These are phyloP conservation scores for Xylaria bambusicola DNA, from an alignment of 495 filamentous ascomycete species.

Conservation along the genomic window DNA sequence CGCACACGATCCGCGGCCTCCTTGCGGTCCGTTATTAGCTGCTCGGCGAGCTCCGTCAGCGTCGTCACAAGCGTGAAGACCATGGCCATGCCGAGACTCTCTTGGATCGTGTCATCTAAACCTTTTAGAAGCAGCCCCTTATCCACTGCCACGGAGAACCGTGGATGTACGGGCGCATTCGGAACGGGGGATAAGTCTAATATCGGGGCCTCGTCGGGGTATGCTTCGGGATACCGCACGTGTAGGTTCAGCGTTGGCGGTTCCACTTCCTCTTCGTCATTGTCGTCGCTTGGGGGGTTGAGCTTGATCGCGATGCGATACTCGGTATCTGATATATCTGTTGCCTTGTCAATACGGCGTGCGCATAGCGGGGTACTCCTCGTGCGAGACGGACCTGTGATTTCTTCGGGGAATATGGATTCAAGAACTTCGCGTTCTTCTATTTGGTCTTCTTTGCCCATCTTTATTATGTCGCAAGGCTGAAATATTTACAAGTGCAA, in stretches of 20 bases:
- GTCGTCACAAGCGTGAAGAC: slow-evolving; percentile 85
- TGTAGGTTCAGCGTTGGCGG: slow-evolving; percentile 71
- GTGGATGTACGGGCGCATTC: slow-evolving; percentile 65
- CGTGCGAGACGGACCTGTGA: slow-evolving; percentile 64
- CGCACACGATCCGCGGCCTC: slow-evolving; percentile 60
- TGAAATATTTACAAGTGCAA: neutral
- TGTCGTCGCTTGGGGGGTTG: slow-evolving; percentile 62
- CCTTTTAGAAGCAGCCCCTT: slow-evolving; percentile 67
- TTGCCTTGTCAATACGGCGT: slow-evolving; percentile 6
- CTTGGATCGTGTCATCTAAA: slow-evolving; percentile 70
- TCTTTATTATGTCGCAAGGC: slow-evolving; percentile 45
- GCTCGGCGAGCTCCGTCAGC: slow-evolving; percentile 85
- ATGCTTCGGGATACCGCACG: slow-evolving; percentile 80
- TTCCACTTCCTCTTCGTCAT: slow-evolving; percentile 55
- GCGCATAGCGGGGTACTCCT: slow-evolving; percentile 19
- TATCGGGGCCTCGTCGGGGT: slow-evolving; percentile 81
- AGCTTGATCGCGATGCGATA: slow-evolving; percentile 81
- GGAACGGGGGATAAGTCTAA: slow-evolving; percentile 74
- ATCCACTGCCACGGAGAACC: slow-evolving; percentile 62
- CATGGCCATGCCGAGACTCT: slow-evolving; percentile 98
- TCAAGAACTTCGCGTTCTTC: slow-evolving; percentile 97
- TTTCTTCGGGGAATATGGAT: slow-evolving; percentile 98
- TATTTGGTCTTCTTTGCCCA: slow-evolving; percentile 91
- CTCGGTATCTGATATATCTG: slow-evolving; percentile 84
- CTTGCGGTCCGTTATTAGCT: slow-evolving; percentile 67